These are phyloP conservation scores for Aspergillus olivimuriae DNA, from an alignment of 495 filamentous ascomycete species.

Conservation along the genomic window DNA sequence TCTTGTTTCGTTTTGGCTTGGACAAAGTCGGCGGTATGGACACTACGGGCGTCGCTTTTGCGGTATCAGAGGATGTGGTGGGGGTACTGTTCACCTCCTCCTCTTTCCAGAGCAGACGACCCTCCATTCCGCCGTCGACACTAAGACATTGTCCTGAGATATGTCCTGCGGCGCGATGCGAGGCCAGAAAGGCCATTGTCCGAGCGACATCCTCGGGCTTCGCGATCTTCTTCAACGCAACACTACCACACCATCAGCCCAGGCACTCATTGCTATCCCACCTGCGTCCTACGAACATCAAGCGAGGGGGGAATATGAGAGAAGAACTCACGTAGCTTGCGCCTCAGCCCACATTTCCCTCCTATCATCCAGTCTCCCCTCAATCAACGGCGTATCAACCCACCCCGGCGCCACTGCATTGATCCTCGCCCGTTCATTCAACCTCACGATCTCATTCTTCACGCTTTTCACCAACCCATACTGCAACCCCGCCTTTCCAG, in stretches of 20 bases:
- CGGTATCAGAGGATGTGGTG: not conserved
- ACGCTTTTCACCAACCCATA: conserved; percentile 47
- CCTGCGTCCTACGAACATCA: not conserved
- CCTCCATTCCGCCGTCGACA: conserved; percentile 48
- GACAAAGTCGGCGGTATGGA: conserved; percentile 21
- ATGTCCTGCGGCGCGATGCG: conserved; percentile 46
- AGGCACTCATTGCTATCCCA: not conserved
- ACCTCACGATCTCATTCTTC: conserved; percentile 48
- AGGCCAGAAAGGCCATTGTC: conserved; percentile 47
- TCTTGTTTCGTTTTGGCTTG: conserved; percentile 27
- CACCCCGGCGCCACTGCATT: conserved; percentile 50
- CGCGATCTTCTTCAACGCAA: conserved; percentile 39
- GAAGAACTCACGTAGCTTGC: conserved; percentile 30
- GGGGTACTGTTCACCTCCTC: conserved; percentile 14
- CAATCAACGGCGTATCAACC: conserved; percentile 42
- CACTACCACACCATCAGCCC: conserved; percentile 9
- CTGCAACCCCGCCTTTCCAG: conserved; percentile 47
- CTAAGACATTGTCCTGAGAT: conserved; percentile 48
- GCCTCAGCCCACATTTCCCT: conserved; percentile 39
- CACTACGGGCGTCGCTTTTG: conserved; percentile 1
- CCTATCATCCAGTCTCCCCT: conserved; percentile 41
- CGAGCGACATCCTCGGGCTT: conserved; percentile 45
- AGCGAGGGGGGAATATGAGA: not conserved
- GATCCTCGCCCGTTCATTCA: conserved; percentile 47
- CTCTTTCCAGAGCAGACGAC: conserved; percentile 40